These are phyloP conservation scores for Starmerella vaccinii DNA, from an alignment of 805 yeast species.

Conservation along the genomic window DNA sequence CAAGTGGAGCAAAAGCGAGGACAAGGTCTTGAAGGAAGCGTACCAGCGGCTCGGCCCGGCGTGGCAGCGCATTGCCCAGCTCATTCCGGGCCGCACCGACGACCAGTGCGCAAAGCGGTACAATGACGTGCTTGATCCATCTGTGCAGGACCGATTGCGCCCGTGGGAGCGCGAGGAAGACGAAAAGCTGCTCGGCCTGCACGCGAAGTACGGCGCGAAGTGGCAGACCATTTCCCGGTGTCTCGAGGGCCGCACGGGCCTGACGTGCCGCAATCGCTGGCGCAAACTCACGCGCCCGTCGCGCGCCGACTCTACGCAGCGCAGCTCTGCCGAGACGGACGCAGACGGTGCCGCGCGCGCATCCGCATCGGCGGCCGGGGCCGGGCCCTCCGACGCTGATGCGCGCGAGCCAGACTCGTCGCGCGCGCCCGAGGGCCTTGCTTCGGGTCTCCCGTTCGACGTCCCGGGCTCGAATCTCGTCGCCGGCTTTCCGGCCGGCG, in stretches of 20 bases:
- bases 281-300: constrained; percentile 58
- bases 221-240: constrained; percentile 74
- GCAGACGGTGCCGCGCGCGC: not conserved
- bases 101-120: constrained; percentile 92
- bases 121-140: constrained; percentile 78
- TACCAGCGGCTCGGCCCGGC: constrained; percentile 61
- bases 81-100: constrained; percentile 76
- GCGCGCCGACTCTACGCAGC: not conserved
- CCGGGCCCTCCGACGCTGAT: not conserved
- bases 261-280: constrained; percentile 90
- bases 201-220: constrained; percentile 66
- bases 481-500: constrained; percentile 22
- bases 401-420: not conserved
- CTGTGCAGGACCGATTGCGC: constrained; percentile 60
- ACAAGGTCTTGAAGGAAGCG: constrained; percentile 51
- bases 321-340: not conserved
- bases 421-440: not conserved
- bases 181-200: constrained; percentile 52
- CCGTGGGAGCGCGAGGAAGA: constrained; percentile 79
- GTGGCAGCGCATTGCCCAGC: constrained; percentile 75
- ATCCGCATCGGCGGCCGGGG: not conserved
- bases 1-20: constrained; percentile 78
- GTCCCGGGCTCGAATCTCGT: constrained; percentile 18
- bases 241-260: constrained; percentile 70
- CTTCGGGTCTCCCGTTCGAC: constrained; percentile 6